phyloP scores from a whole-genome alignment of 1,284 basidiomycete genomes.

The Pseudozyma hubeiensis region DNA sequence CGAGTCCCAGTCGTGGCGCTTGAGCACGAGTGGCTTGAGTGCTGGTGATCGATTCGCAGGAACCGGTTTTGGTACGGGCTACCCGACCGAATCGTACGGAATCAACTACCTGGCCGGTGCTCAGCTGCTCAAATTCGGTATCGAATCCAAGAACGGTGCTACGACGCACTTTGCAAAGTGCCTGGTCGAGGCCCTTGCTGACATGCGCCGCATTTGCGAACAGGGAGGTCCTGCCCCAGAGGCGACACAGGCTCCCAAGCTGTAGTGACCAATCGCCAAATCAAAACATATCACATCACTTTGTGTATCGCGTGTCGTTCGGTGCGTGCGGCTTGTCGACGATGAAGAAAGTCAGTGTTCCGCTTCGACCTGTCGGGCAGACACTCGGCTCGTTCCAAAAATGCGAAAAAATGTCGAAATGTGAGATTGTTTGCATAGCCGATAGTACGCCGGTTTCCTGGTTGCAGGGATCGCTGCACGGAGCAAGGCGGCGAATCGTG shows the following conservation, averaged over 20 bases:
- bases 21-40: constrained; percentile 90
- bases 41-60: constrained; percentile 88
- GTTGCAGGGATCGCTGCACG: no score
- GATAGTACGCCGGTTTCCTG: not conserved
- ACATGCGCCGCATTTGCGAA: constrained; percentile 78
- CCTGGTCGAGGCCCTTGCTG: constrained; percentile 77
- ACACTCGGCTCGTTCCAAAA: not conserved
- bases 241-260: constrained; percentile 47
- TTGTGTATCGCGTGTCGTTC: no score
- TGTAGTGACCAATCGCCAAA: constrained; percentile 2
- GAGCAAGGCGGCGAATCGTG: not conserved
- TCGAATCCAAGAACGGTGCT: constrained; percentile 89
- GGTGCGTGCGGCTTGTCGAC: not conserved
- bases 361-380: no score
- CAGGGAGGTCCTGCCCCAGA: constrained; percentile 51
- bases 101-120: constrained; percentile 79
- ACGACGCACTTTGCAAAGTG: constrained; percentile 79
- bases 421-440: constrained; percentile 2
- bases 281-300: not conserved
- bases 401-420: not conserved
- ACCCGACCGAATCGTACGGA: constrained; percentile 55
- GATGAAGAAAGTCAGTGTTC: not conserved
- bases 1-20: constrained; percentile 85
- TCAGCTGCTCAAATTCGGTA: constrained; percentile 88
- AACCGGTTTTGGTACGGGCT: constrained; percentile 77